Percentiles rank a stretch among this genome's conserved stretches.
Conservation (phyloP, 148 eudicot species). For the Polygonum aviculare region DNA sequence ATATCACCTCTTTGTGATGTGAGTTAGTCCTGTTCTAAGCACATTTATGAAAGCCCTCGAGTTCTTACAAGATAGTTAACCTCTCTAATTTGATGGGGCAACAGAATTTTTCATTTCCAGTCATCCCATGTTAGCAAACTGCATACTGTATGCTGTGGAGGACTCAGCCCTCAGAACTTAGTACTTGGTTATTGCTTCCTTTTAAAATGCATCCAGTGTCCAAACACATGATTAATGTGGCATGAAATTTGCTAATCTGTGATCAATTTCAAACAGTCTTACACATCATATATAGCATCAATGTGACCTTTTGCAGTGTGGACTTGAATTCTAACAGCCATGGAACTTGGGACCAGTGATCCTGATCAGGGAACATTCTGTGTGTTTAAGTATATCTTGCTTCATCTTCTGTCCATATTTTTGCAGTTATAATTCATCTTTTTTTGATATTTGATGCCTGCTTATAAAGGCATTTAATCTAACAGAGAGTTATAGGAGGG, state of each 20-base stretch:
- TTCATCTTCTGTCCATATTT: not conserved
- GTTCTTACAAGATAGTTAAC: not conserved
- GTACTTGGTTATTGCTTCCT: not conserved
- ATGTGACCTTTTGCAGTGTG: not conserved
- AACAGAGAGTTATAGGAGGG: slow-evolving; percentile 2
- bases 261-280: not conserved
- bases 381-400: not conserved
- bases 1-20: not conserved
- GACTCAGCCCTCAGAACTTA: not conserved
- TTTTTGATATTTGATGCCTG: too few species aligned
- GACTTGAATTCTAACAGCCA: not conserved
- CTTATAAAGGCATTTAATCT: not conserved
- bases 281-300: not conserved
- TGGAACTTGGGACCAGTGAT: not conserved
- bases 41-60: not conserved
- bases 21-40: not conserved
- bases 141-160: not conserved
- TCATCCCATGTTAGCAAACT: not conserved
- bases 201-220: not conserved
- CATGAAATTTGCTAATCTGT: not conserved
- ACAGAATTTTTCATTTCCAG: not conserved
- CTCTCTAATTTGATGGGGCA: not conserved
- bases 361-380: not conserved
- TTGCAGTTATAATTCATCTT: not conserved
- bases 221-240: not conserved